These are phyloP conservation scores for Phialocephala subalpina DNA, from an alignment of 2,329 filamentous ascomycete genomes.

Conservation along the genomic window DNA sequence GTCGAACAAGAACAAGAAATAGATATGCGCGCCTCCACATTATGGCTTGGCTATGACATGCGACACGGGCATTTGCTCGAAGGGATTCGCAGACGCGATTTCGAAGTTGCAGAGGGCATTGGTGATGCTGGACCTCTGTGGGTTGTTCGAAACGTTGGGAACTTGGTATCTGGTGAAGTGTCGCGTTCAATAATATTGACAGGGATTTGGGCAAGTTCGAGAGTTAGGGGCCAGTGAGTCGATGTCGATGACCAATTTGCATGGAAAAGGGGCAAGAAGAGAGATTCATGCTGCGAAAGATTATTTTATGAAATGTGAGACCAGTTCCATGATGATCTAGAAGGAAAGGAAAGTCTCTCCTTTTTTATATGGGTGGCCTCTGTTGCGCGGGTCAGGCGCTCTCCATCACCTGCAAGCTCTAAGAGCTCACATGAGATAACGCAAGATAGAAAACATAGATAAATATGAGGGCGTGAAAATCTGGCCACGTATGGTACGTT, in stretches of 20 bases:
- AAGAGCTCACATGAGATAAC: slow-evolving; percentile 22
- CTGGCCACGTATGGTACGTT: neutral
- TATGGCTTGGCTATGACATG: slow-evolving; percentile 40
- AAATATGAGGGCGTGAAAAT: slow-evolving; percentile 1
- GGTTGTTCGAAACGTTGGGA: slow-evolving; percentile 27
- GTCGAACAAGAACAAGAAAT: slow-evolving; percentile 81
- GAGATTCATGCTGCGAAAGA: neutral
- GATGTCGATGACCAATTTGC: neutral
- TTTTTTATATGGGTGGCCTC: neutral
- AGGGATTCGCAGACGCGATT: slow-evolving; percentile 36
- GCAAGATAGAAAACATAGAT: neutral
- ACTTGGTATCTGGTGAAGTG: slow-evolving; percentile 18
- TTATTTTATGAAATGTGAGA: neutral
- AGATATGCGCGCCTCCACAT: slow-evolving; percentile 96
- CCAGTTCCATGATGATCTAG: slow-evolving; percentile 2
- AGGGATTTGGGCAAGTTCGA: slow-evolving; percentile 2
- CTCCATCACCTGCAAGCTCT: slow-evolving; percentile 11
- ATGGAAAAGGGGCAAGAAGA: neutral
- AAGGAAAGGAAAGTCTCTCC: neutral
- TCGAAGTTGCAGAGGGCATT: slow-evolving; percentile 33
- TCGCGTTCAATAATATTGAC: slow-evolving; percentile 18
- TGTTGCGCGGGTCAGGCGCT: neutral
- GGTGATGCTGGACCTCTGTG: slow-evolving; percentile 25
- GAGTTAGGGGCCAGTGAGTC: neutral
- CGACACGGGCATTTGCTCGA: slow-evolving; percentile 31